Base-by-base conservation (phyloP, 768 basidiomycete genomes). In the Hirschioporus abietinus region DNA sequence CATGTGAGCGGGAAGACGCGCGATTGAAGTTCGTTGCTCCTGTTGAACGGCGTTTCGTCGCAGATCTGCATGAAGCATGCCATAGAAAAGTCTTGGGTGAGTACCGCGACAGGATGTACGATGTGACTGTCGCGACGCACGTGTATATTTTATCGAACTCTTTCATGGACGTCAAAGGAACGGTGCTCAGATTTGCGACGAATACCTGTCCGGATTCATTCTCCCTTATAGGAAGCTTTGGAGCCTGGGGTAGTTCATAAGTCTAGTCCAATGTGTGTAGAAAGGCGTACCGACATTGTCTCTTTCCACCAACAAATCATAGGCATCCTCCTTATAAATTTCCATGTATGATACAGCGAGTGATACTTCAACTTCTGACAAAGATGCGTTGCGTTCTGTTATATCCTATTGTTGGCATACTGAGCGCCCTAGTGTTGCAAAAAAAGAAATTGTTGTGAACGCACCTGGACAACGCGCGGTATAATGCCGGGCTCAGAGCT, bases 311-410 rank as follows among this genome's bases (percentile, higher is more conserved):
- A 96, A 82, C 26, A 96, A 83, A 73, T 95, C 94, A 71, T 92
- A 95, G 2, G 91, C 90, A 68, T 96, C 94, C 72, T 96, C 93
- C 72, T 92, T 92, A 77, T 95, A 93, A 64, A 96, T 93, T 74
- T 96, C 93, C 86, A 93, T 91, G 68, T 95, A 95, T 0, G 90
- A 90, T 17, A 91, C 79, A 6, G 81, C 72, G 25, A 88, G 76
- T 1, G 81, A 79, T 5, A 87, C 80, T 42, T 80, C 75, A 58
- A 82, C 79, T 60, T 78, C 73, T 60, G 77, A 72, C 59, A 82
- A 72, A 24, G 74, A 63, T 63, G 75, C 70, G 71, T 80, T 82
- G 72, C 81, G 82, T 64, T 81, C 79, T 72, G 89, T 88, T 75
- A 91, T 83, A 1, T 82, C 83, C 87, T 88, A 57, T 24, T 68